Base-by-base conservation (phyloP, 1,284 basidiomycete genomes). In the Inonotus hispidus region DNA sequence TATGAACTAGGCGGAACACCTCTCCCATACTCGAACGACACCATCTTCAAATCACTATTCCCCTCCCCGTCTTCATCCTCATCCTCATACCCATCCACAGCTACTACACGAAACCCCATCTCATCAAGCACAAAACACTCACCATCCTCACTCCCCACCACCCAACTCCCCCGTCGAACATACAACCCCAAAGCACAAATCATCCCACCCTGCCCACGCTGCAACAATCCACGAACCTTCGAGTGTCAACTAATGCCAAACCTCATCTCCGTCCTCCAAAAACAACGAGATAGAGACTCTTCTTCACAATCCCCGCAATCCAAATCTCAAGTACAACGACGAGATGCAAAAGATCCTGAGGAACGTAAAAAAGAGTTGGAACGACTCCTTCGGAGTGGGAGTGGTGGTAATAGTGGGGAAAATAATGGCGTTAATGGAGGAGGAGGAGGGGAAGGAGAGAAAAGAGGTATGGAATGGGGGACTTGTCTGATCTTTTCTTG, bases 401-500 rank as follows among this genome's bases (percentile, higher is more conserved):
- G 41, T 1, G 78, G 74, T n/a, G n/a, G n/a, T n/a, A n/a, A n/a
- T n/a, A n/a, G n/a, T n/a, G n/a, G n/a, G n/a, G n/a, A n/a, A n/a
- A n/a, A n/a, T 11, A 73, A 74, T 38, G 70, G 74, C 52, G 27
- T 4, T 3, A 14, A 45, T n/a, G 16, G 41, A 45, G 41, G 41
- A 8, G 32, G 32, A 32, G 32, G 14, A n/a, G 41, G 41, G 14
- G 41, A 14, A 1, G 41, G 16, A 19, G 19, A 43, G 19, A 16
- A 3, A 49, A 49, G 7, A 19, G 85, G 83, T 0, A 89, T 93
- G 86, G 88, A 90, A 62, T 93, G 90, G 89, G 92, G 92, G 0
- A 92, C 92, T 2, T 84, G 84, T 62, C 79, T 93, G 77, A 74
- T 93, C 19, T 92, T 92, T 72, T 87, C 87, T 0, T 94, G 92